Evolutionary conservation across 1,139 yeast genomes (phyloP).

Genomic region (Taiozyma sp.): DNA sequence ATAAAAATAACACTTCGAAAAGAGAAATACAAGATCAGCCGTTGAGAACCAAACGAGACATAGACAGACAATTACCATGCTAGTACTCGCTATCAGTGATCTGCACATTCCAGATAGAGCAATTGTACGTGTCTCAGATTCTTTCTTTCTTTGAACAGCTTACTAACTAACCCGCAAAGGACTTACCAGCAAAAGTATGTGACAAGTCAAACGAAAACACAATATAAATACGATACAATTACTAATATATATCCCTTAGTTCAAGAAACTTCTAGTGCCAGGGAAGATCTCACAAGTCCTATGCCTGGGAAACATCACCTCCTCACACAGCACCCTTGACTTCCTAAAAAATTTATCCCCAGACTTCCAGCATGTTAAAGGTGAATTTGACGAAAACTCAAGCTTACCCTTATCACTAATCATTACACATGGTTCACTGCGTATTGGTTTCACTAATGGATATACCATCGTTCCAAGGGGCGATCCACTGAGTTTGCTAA

Average conservation of each 20-base stretch:
- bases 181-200: conserved; percentile 34
- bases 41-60: not conserved
- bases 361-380: conserved; percentile 71
- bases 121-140: conserved; percentile 31
- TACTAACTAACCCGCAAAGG: conserved; percentile 23
- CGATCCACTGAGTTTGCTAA: conserved; percentile 79
- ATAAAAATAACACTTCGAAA: not conserved
- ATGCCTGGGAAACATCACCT: conserved; percentile 82
- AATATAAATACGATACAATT: conserved; percentile 1
- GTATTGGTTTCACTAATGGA: conserved; percentile 84
- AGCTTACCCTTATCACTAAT: conserved; percentile 59
- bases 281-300: conserved; percentile 81
- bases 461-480: conserved; percentile 76
- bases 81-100: conserved; percentile 88
- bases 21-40: no score
- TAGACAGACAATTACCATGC: conserved; percentile 6
- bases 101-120: conserved; percentile 86
- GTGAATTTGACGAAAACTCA: conserved; percentile 53
- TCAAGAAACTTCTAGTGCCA: conserved; percentile 60
- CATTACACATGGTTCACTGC: conserved; percentile 62
- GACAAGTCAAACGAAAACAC: not conserved
- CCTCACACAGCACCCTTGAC: conserved; percentile 54
- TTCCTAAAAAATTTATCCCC: conserved; percentile 66
- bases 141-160: not conserved
- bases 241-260: conserved; percentile 6